Evolutionary conservation across 208 protist species (phyloP).

Genomic region (Acanthamoeba rhysodes): DNA sequence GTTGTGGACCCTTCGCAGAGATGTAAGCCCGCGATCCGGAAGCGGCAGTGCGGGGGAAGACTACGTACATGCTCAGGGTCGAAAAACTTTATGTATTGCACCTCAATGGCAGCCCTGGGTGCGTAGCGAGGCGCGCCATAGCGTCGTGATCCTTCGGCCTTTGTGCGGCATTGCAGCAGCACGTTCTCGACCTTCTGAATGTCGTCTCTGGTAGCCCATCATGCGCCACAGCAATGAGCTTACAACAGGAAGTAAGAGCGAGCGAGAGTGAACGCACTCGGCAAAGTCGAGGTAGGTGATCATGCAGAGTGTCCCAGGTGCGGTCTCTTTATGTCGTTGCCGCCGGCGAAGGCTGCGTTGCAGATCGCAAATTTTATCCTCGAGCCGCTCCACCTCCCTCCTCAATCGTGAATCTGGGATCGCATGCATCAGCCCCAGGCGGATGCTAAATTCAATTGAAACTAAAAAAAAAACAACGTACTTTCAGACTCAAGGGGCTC

Average conservation of each 20-base stretch:
- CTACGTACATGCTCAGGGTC: neutral
- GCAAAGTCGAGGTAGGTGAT: constrained; percentile 63
- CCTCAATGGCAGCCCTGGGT: neutral
- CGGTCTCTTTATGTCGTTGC: neutral
- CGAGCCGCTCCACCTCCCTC: neutral
- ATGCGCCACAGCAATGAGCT: neutral
- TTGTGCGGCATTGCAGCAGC: neutral
- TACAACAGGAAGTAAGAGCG: neutral
- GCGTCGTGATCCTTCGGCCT: neutral
- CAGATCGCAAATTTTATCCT: neutral
- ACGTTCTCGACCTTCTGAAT: neutral
- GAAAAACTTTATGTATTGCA: constrained; percentile 21
- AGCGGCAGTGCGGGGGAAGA: neutral
- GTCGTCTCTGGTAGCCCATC: constrained; percentile 1
- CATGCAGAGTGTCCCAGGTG: neutral
- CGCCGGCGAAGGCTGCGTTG: neutral
- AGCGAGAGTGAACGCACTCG: neutral
- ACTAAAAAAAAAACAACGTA: neutral
- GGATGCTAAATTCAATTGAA: neutral
- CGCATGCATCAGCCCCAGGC: neutral
- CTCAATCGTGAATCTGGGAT: neutral
- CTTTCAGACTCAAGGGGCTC: neutral
- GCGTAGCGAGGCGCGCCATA: neutral
- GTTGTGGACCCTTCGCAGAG: neutral
- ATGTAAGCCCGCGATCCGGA: neutral